A percentile compares a stretch with the other conserved stretches of the same genome.
phyloP scores from a whole-genome alignment of 768 basidiomycete species.

The Tephrocybe sp. region DNA sequence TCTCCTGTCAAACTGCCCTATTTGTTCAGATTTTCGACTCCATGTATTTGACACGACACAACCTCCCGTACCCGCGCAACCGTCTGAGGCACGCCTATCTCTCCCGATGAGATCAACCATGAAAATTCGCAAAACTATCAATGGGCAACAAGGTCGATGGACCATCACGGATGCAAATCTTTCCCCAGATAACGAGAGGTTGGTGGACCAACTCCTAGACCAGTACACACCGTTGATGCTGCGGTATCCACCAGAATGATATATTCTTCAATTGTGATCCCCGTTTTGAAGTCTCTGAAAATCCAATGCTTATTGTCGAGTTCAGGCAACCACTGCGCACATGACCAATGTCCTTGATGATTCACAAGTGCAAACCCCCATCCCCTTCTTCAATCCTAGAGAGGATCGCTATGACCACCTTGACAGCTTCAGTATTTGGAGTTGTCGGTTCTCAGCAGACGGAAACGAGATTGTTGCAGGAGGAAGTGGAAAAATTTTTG shows the following conservation, averaged over 20 bases:
- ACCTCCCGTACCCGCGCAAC: constrained; percentile 29
- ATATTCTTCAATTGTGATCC: constrained; percentile 82
- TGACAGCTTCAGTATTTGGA: constrained; percentile 79
- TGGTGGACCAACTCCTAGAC: constrained; percentile 15
- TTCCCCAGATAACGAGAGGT: constrained; percentile 87
- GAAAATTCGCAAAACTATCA: constrained; percentile 61
- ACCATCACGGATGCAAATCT: constrained; percentile 95
- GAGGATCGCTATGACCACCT: constrained; percentile 39
- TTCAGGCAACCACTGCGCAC: constrained; percentile 69
- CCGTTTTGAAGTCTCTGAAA: not conserved
- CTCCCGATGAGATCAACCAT: constrained; percentile 40
- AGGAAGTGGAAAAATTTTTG: constrained; percentile 79
- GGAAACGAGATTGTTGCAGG: constrained; percentile 95
- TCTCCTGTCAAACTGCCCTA: not conserved
- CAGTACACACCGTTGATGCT: not conserved
- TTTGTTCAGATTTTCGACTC: constrained; percentile 73
- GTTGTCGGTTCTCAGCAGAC: constrained; percentile 94
- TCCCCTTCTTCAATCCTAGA: constrained; percentile 53
- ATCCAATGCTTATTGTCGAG: constrained; percentile 1
- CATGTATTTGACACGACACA: constrained; percentile 84
- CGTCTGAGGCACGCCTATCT: constrained; percentile 15
- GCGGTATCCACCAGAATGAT: constrained; percentile 61
- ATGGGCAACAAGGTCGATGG: constrained; percentile 80
- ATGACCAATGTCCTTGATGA: constrained; percentile 73
- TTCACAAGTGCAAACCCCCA: constrained; percentile 59